Percentiles rank a stretch among this genome's conserved stretches.
phyloP scores from a whole-genome alignment of 257 asterid species.

The Nicotiana knightiana region DNA sequence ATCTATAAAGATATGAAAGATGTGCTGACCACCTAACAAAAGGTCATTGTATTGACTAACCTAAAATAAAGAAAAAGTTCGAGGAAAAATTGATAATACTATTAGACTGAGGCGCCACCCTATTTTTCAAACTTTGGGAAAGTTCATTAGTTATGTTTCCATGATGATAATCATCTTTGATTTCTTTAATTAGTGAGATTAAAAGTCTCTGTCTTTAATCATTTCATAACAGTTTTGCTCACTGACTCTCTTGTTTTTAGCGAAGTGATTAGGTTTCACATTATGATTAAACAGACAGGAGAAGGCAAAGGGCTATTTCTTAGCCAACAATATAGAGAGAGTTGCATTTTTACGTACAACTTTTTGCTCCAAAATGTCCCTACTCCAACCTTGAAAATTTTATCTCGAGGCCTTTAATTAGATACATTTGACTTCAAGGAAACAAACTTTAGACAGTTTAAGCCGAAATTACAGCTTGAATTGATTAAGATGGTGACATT shows the following conservation, averaged over 20 bases:
- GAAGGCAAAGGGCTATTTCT: background rate
- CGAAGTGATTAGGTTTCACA: background rate
- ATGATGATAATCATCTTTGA: slow-evolving; percentile 7
- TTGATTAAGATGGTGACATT: background rate
- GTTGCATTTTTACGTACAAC: background rate
- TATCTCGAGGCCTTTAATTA: background rate
- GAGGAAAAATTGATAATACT: background rate
- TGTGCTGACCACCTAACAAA: slow-evolving; percentile 27
- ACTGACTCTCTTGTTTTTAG: background rate
- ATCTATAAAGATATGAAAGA: slow-evolving; percentile 19
- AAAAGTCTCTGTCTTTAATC: slow-evolving; percentile 3
- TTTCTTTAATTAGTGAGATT: background rate
- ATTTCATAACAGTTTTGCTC: background rate
- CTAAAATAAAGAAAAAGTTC: background rate
- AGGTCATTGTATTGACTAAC: slow-evolving; percentile 15
- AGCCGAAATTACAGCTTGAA: background rate
- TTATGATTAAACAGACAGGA: background rate
- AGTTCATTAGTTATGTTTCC: slow-evolving; percentile 8
- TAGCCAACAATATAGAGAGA: background rate
- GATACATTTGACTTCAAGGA: background rate
- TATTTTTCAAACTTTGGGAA: slow-evolving; percentile 25
- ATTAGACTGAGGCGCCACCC: slow-evolving; percentile 1
- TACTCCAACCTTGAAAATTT: background rate
- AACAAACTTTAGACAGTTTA: background rate
- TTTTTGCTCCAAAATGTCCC: background rate